Evolutionary conservation across 2,329 filamentous ascomycete species (phyloP).

Genomic region (Fusarium bulbicola): DNA sequence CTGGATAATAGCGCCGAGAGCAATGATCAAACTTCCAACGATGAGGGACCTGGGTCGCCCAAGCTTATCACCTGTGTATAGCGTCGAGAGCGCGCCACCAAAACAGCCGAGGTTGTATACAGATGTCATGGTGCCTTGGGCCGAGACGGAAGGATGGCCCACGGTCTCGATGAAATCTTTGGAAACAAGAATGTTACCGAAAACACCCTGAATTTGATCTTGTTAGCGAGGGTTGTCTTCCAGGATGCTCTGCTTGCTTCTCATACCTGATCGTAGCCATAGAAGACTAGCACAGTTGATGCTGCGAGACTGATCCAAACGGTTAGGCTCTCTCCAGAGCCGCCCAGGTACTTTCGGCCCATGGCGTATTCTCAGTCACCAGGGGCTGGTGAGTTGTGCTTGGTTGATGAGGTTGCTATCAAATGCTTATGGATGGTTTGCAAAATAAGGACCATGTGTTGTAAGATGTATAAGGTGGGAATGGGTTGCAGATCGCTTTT

Average conservation of each 20-base stretch:
- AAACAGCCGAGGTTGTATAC: background rate
- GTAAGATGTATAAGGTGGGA: background rate
- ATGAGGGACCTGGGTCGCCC: background rate
- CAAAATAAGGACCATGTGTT: background rate
- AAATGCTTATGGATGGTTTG: background rate
- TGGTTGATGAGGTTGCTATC: background rate
- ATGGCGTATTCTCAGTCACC: background rate
- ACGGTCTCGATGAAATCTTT: background rate
- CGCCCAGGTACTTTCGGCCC: background rate
- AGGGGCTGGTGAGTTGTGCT: background rate
- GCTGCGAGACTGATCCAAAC: background rate
- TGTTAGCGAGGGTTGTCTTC: background rate
- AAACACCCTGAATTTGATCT: background rate
- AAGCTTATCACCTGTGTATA: background rate
- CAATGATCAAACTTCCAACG: background rate
- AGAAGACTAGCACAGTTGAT: background rate
- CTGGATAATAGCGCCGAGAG: background rate
- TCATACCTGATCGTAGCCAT: background rate
- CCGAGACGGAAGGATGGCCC: background rate
- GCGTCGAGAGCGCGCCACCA: background rate
- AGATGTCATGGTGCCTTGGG: background rate
- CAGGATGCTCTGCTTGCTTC: background rate
- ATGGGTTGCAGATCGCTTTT: background rate
- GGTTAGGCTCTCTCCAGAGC: background rate
- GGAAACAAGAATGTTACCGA: background rate